phyloP scores from a whole-genome alignment of 495 filamentous ascomycete species.

The Aspergillus leporis region DNA sequence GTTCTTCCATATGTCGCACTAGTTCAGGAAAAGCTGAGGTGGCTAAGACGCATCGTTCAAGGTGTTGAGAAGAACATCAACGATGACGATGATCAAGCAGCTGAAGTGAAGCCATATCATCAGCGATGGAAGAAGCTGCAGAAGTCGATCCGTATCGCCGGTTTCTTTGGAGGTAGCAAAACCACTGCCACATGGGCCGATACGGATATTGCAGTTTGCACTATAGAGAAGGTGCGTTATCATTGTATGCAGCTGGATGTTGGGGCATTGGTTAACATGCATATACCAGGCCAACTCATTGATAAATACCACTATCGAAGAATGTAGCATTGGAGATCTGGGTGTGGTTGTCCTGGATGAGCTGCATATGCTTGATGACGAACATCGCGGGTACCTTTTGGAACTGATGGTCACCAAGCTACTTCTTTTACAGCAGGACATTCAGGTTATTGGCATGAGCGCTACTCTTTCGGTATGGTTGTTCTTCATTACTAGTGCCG shows the following conservation, averaged over 20 bases:
- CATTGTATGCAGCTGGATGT: not conserved
- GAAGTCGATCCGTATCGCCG: slow-evolving; percentile 60
- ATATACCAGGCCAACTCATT: slow-evolving; percentile 69
- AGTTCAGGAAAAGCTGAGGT: slow-evolving; percentile 80
- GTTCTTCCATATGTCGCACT: slow-evolving; percentile 83
- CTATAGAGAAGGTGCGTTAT: slow-evolving; percentile 72
- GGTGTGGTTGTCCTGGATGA: slow-evolving; percentile 76
- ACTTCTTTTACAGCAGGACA: slow-evolving; percentile 63
- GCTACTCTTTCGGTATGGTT: slow-evolving; percentile 69
- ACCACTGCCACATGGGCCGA: slow-evolving; percentile 67
- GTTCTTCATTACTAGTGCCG: not conserved
- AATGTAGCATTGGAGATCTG: slow-evolving; percentile 64
- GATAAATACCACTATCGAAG: slow-evolving; percentile 73
- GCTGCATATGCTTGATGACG: slow-evolving; percentile 80
- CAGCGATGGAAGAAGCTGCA: slow-evolving; percentile 36
- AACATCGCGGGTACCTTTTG: slow-evolving; percentile 75
- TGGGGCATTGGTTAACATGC: not conserved
- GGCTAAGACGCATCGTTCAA: slow-evolving; percentile 69
- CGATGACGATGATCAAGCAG: slow-evolving; percentile 27
- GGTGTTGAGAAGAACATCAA: slow-evolving; percentile 53
- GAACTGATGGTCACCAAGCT: slow-evolving; percentile 82
- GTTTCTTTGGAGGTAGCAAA: slow-evolving; percentile 74
- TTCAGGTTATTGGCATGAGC: slow-evolving; percentile 83
- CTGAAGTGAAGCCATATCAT: slow-evolving; percentile 19
- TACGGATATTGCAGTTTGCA: slow-evolving; percentile 78